phyloP scores from a whole-genome alignment of 2,329 filamentous ascomycete species.

The Claviceps maximensis region DNA sequence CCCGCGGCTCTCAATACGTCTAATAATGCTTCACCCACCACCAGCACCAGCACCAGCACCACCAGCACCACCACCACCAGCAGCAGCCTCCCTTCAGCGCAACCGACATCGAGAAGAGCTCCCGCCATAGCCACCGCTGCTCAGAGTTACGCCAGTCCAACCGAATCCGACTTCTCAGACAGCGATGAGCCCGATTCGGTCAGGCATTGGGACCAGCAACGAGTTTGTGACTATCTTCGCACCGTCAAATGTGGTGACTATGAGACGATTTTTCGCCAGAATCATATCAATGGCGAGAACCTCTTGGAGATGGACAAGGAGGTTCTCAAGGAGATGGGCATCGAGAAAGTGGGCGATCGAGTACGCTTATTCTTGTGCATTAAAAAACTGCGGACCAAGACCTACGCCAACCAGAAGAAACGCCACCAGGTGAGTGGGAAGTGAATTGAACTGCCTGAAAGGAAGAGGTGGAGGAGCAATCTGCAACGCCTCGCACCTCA shows the following conservation, averaged over 20 bases:
- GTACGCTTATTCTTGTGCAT: slow-evolving; percentile 81
- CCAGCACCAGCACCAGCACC: slow-evolving; percentile 29
- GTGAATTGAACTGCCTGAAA: slow-evolving; percentile 1
- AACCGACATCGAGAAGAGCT: slow-evolving; percentile 38
- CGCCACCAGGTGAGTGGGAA: slow-evolving; percentile 59
- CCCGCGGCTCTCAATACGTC: slow-evolving; percentile 37
- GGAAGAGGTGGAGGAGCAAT: too few species aligned
- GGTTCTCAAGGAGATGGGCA: slow-evolving; percentile 92
- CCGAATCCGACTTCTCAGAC: slow-evolving; percentile 86
- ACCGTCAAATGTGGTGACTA: slow-evolving; percentile 92
- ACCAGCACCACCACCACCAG: slow-evolving; percentile 31
- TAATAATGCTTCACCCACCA: slow-evolving; percentile 31
- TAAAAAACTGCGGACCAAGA: slow-evolving; percentile 67
- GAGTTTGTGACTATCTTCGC: slow-evolving; percentile 79
- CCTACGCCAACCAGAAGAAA: slow-evolving; percentile 66
- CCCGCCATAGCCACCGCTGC: slow-evolving; percentile 34
- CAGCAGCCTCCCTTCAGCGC: slow-evolving; percentile 32
- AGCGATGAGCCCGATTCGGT: slow-evolving; percentile 61
- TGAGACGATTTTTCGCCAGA: slow-evolving; percentile 74
- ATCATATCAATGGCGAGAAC: slow-evolving; percentile 96
- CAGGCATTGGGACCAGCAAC: slow-evolving; percentile 82
- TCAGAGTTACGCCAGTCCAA: slow-evolving; percentile 64
- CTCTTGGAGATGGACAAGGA: slow-evolving; percentile 94
- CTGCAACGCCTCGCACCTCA: background rate
- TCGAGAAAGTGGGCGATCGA: slow-evolving; percentile 93